Evolutionary conservation across 441 rosid genomes (phyloP).

Genomic region (Populus hybrid): DNA sequence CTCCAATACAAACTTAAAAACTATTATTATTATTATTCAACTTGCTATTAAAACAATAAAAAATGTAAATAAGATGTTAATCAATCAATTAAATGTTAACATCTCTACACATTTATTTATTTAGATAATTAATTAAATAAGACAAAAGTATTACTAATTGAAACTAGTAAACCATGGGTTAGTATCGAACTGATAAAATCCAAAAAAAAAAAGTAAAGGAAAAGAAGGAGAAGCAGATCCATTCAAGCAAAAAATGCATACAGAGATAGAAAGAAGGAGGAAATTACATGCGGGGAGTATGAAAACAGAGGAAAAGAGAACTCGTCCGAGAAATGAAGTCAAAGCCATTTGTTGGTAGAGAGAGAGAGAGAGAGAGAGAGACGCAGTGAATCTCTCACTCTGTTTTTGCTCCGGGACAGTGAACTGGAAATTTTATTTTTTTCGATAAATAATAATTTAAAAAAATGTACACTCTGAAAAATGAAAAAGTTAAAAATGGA

Average conservation of each 20-base stretch:
- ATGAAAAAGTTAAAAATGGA: background rate
- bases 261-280: background rate
- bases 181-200: background rate
- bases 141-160: background rate
- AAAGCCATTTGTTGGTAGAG: conserved; percentile 25
- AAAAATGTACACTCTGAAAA: background rate
- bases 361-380: background rate
- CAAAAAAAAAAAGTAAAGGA: background rate
- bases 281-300: conserved; percentile 32
- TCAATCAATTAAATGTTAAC: background rate
- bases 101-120: background rate
- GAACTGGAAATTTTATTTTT: too few species aligned
- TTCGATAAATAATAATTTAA: too few species aligned
- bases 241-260: background rate
- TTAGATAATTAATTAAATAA: too few species aligned
- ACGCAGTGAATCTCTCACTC: background rate
- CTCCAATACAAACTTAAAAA: background rate
- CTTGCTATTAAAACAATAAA: background rate
- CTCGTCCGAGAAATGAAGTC: conserved; percentile 30
- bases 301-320: conserved; percentile 37
- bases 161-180: background rate
- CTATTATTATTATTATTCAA: too few species aligned
- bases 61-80: background rate
- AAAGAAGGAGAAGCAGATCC: background rate
- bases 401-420: background rate